A percentile compares a stretch with the other conserved stretches of the same genome.
Conservation (phyloP, 768 basidiomycete genomes). For the Boletus insuetus region DNA sequence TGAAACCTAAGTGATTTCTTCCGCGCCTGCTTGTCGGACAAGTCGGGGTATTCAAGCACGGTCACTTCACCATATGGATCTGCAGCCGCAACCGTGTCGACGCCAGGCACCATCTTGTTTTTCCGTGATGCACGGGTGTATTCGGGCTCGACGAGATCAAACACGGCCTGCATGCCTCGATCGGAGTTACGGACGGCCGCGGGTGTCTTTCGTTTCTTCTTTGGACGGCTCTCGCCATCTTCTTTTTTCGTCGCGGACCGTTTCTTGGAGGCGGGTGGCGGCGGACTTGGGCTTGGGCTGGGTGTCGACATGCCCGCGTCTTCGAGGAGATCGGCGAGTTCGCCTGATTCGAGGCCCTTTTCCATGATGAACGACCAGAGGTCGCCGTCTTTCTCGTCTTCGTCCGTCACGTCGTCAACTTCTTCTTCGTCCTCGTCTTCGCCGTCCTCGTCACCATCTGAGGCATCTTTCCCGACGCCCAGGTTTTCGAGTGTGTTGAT, state of each 20-base stretch:
- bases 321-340: conserved; percentile 56
- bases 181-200: conserved; percentile 10
- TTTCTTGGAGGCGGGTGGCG: conserved; percentile 2
- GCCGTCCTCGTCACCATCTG: conserved; percentile 41
- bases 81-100: conserved; percentile 7
- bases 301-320: conserved; percentile 38
- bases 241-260: conserved; percentile 7
- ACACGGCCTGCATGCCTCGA: conserved; percentile 35
- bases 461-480: conserved; percentile 61
- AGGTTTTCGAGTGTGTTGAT: conserved; percentile 80
- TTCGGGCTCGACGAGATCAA: conserved; percentile 80
- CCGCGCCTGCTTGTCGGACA: conserved; percentile 78
- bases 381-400: conserved; percentile 39
- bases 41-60: conserved; percentile 65
- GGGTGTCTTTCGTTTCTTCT: conserved; percentile 59
- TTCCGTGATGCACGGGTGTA: conserved; percentile 33
- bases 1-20: conserved; percentile 89
- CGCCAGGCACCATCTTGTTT: conserved; percentile 9
- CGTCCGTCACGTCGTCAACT: conserved; percentile 34
- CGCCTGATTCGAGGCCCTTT: conserved; percentile 39
- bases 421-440: conserved; percentile 25
- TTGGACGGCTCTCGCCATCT: conserved; percentile 35
- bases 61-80: conserved; percentile 72
- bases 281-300: conserved; percentile 6
- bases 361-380: conserved; percentile 42